Conservation (phyloP, 2,329 filamentous ascomycete species). For the Colletotrichum simmondsii region DNA sequence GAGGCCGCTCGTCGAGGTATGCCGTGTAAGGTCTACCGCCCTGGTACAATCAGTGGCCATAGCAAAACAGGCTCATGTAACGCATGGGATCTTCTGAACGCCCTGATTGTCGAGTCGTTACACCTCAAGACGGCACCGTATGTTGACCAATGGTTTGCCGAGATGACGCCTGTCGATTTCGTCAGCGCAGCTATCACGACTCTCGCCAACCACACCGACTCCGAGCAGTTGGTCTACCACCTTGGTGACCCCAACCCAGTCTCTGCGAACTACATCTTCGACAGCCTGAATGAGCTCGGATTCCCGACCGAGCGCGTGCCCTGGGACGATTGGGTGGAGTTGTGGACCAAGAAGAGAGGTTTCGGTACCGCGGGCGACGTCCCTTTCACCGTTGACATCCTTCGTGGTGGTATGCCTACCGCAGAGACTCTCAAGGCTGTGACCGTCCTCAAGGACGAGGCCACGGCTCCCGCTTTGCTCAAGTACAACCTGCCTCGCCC, state of each 20-base stretch:
- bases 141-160: conserved; percentile 79
- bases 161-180: conserved; percentile 89
- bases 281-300: conserved; percentile 72
- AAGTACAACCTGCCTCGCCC: conserved; percentile 68
- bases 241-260: conserved; percentile 79
- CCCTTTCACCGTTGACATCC: conserved; percentile 81
- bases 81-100: conserved; percentile 81
- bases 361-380: conserved; percentile 73
- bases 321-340: conserved; percentile 79
- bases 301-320: conserved; percentile 74
- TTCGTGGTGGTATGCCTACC: conserved; percentile 83
- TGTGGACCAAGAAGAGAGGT: conserved; percentile 79
- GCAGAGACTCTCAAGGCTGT: conserved; percentile 77
- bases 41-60: conserved; percentile 83
- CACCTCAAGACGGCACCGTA: conserved; percentile 77
- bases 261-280: conserved; percentile 73
- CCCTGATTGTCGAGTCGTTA: conserved; percentile 80
- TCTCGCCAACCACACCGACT: conserved; percentile 71
- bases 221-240: conserved; percentile 76
- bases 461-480: conserved; percentile 70
- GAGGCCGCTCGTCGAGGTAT: conserved; percentile 76
- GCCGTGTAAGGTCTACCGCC: conserved; percentile 77
- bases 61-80: conserved; percentile 80
- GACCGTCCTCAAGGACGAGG: conserved; percentile 78
- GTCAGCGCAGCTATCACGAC: conserved; percentile 80